Conservation (phyloP, 805 yeast species). For the Wickerhamiella cacticola region DNA sequence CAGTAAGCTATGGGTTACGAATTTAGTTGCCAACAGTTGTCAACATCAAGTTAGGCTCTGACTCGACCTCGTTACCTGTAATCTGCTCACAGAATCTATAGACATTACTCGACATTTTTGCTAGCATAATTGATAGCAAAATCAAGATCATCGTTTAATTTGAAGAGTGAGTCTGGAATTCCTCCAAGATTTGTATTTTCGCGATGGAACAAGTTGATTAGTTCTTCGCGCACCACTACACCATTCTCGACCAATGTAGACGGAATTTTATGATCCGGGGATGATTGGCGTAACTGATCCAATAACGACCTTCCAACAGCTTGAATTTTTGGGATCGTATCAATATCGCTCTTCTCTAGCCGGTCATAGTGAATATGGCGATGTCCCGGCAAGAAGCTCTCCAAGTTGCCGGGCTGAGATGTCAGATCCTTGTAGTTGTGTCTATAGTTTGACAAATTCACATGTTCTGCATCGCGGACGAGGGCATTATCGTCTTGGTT, state of each 20-base stretch:
- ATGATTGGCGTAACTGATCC: conserved; percentile 1
- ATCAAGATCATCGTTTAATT: conserved; percentile 2
- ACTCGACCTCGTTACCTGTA: no score
- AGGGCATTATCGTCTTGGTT: background rate
- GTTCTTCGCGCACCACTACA: background rate
- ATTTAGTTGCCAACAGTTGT: no score
- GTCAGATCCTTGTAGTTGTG: background rate
- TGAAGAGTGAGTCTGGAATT: conserved; percentile 6
- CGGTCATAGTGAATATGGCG: background rate
- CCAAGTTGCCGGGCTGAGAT: conserved; percentile 3
- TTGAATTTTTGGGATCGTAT: background rate
- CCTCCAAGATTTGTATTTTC: background rate
- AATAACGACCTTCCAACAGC: background rate
- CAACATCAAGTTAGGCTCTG: no score
- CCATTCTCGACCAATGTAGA: conserved; percentile 1
- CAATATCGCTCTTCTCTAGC: conserved; percentile 4
- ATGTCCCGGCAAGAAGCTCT: conserved; percentile 2
- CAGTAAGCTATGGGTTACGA: no score
- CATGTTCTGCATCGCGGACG: background rate
- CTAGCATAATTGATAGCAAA: background rate
- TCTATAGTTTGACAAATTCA: background rate
- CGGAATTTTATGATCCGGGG: background rate
- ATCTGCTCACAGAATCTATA: no score
- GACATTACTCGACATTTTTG: background rate
- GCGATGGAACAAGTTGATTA: conserved; percentile 2